Evolutionary conservation across 2,329 filamentous ascomycete genomes (phyloP).

Genomic region (Trichoderma sp.): DNA sequence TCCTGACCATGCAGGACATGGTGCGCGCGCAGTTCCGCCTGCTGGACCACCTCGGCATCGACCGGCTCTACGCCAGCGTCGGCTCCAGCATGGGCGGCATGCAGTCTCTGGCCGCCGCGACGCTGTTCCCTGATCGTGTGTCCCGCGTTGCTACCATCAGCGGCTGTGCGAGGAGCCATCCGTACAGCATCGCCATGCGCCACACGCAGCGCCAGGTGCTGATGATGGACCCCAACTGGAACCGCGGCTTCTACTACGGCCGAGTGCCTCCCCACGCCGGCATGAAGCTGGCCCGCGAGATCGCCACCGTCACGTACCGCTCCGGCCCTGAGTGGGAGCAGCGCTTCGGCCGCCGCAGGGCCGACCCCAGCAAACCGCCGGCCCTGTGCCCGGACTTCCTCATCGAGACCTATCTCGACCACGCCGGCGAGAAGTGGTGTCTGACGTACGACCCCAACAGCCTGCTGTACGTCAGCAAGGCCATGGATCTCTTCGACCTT

Average conservation of each 20-base stretch:
- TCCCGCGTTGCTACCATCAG: constrained; percentile 83
- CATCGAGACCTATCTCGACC: constrained; percentile 96
- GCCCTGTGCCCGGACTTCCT: constrained; percentile 96
- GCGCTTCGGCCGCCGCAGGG: constrained; percentile 81
- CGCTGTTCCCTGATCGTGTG: constrained; percentile 78
- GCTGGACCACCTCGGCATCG: constrained; percentile 72
- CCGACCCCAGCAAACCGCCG: constrained; percentile 80
- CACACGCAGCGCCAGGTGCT: constrained; percentile 96
- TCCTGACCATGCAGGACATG: constrained; percentile 96
- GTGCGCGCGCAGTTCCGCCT: constrained; percentile 91
- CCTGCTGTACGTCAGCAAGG: constrained; percentile 92
- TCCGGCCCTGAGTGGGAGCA: constrained; percentile 97
- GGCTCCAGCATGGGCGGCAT: constrained; percentile 98
- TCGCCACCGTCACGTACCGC: constrained; percentile 95
- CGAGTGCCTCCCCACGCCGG: constrained; percentile 85
- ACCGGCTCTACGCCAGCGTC: constrained; percentile 83
- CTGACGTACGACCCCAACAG: constrained; percentile 96
- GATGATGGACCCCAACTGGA: constrained; percentile 99
- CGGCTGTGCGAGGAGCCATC: constrained; percentile 90
- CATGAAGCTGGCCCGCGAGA: constrained; percentile 97
- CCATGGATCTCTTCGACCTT: constrained; percentile 97
- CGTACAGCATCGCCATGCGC: constrained; percentile 97
- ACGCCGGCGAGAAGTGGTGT: constrained; percentile 97
- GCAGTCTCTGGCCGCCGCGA: constrained; percentile 87
- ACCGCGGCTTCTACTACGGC: constrained; percentile 89